A percentile compares a stretch with the other conserved stretches of the same genome.
phyloP scores from a whole-genome alignment of 2,329 filamentous ascomycete species.

The Ascochyta lentis region DNA sequence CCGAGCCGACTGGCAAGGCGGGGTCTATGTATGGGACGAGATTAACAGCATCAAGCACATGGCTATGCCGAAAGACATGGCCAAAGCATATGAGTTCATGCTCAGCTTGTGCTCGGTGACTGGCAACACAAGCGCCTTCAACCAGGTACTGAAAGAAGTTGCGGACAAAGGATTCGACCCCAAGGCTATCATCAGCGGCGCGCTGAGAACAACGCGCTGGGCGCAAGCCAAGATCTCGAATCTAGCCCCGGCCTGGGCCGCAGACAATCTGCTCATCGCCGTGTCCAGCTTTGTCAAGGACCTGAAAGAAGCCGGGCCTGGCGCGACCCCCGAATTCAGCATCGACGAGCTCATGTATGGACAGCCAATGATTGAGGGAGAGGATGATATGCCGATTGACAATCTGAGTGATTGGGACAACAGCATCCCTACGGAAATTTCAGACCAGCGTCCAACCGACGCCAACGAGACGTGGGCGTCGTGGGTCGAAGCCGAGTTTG shows the following conservation, averaged over 20 bases:
- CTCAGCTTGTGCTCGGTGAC: conserved; percentile 42
- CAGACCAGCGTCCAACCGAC: conserved; percentile 7
- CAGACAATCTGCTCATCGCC: conserved; percentile 44
- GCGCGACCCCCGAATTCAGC: neutral
- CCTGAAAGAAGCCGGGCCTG: conserved; percentile 3
- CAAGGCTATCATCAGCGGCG: conserved; percentile 32
- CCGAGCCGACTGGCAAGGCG: conserved; percentile 45
- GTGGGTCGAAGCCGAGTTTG: conserved; percentile 40
- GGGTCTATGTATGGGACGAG: conserved; percentile 51
- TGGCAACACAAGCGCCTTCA: conserved; percentile 41
- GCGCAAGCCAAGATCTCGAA: conserved; percentile 21
- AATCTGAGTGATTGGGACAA: conserved; percentile 16
- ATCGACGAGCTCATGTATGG: conserved; percentile 15
- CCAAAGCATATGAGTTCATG: conserved; percentile 42
- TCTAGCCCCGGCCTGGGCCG: conserved; percentile 37
- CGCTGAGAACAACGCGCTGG: conserved; percentile 22
- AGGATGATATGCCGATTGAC: conserved; percentile 3
- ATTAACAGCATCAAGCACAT: conserved; percentile 44
- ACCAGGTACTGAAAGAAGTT: conserved; percentile 40
- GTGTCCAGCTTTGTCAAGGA: conserved; percentile 35
- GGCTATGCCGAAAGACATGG: conserved; percentile 30
- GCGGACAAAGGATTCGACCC: conserved; percentile 32
- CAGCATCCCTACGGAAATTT: neutral
- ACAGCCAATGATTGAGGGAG: conserved; percentile 4
- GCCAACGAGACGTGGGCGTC: conserved; percentile 32